Conservation (phyloP, 192 early-diverging fungal species). For the Martensiomyces pterosporus region DNA sequence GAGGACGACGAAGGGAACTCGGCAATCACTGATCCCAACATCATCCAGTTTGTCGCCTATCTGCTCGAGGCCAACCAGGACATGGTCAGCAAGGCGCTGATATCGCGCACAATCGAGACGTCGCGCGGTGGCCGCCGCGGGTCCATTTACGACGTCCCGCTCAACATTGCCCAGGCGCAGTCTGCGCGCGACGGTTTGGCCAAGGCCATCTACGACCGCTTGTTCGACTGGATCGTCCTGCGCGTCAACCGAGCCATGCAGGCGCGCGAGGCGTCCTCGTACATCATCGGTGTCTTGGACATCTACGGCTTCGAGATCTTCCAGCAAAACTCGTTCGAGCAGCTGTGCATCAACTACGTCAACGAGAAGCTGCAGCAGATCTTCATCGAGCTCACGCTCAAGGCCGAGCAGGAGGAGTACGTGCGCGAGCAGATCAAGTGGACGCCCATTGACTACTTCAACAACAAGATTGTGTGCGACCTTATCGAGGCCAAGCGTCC, state of each 20-base stretch:
- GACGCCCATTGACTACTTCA: slow-evolving; percentile 99
- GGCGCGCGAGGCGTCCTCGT: slow-evolving; percentile 54
- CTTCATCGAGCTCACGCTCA: slow-evolving; percentile 97
- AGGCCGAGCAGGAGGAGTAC: slow-evolving; percentile 99
- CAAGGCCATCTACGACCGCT: slow-evolving; percentile 87
- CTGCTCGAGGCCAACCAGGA: slow-evolving; percentile 64
- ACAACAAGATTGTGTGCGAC: slow-evolving; percentile 99
- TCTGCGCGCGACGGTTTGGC: slow-evolving; percentile 89
- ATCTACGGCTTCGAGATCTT: slow-evolving; percentile 99
- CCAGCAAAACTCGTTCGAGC: slow-evolving; percentile 95
- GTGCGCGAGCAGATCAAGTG: slow-evolving; percentile 93
- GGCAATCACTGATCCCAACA: slow-evolving; percentile 55
- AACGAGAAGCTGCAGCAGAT: slow-evolving; percentile 98
- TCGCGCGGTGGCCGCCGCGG: slow-evolving; percentile 71
- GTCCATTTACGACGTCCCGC: slow-evolving; percentile 77
- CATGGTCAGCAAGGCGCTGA: slow-evolving; percentile 60
- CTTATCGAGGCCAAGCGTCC: slow-evolving; percentile 95
- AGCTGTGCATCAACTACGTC: slow-evolving; percentile 99
- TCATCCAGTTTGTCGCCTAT: slow-evolving; percentile 69
- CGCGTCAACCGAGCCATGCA: slow-evolving; percentile 87
- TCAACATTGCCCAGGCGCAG: slow-evolving; percentile 86
- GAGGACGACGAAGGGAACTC: slow-evolving; percentile 78
- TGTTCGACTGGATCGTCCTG: slow-evolving; percentile 98
- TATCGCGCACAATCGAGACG: slow-evolving; percentile 68
- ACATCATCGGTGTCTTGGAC: slow-evolving; percentile 90